Conservation (phyloP, 306 rosid genomes). For the Senna siamea region DNA sequence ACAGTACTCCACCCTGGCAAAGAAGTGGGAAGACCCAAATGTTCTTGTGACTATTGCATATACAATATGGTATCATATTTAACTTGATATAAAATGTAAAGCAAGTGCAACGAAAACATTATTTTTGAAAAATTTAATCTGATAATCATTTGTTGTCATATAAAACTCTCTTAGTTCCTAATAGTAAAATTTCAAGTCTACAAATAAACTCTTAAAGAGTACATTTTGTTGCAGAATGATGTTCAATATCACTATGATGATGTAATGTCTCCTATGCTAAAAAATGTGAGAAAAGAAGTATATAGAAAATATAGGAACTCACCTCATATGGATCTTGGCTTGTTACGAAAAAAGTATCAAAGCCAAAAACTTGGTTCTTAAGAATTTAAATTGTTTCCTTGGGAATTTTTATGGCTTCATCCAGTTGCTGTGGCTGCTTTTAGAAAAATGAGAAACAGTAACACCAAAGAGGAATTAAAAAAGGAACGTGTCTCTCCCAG, state of each 20-base stretch:
- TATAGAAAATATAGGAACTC: conserved; percentile 38
- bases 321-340: conserved; percentile 96
- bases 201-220: neutral
- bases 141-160: neutral
- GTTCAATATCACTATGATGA: neutral
- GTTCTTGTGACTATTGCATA: conserved; percentile 27
- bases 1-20: conserved; percentile 83
- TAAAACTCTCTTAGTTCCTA: neutral
- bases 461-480: conserved; percentile 35
- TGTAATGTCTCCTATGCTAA: neutral
- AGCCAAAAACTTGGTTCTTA: conserved; percentile 86
- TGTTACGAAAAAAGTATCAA: conserved; percentile 88
- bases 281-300: neutral
- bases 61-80: neutral
- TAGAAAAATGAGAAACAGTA: conserved; percentile 31
- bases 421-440: conserved; percentile 76
- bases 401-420: conserved; percentile 69
- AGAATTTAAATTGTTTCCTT: conserved; percentile 80
- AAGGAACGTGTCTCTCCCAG: conserved; percentile 31
- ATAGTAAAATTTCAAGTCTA: neutral
- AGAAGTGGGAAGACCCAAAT: conserved; percentile 22
- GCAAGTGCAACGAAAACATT: neutral
- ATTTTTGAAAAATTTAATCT: neutral
- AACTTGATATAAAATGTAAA: neutral
- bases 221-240: neutral